A percentile compares a stretch with the other conserved stretches of the same genome.
phyloP scores from a whole-genome alignment of 2,329 filamentous ascomycete genomes.

The Teratosphaeria destructans region DNA sequence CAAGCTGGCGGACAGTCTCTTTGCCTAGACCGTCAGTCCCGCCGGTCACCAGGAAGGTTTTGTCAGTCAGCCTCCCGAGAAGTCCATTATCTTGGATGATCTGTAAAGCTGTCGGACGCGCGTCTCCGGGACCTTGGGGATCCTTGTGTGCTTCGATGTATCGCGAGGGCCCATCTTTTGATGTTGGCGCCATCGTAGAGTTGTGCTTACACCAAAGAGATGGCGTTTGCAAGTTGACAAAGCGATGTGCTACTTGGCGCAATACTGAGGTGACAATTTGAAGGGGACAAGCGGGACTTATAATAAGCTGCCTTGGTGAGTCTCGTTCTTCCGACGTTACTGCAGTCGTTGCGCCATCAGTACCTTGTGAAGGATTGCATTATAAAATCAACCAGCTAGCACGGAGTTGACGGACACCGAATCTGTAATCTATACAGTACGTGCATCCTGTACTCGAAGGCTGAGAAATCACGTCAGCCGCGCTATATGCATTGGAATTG shows the following conservation, averaged over 20 bases:
- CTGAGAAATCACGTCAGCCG: background rate
- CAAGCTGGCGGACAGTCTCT: conserved; percentile 31
- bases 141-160: conserved; percentile 5
- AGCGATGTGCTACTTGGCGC: too few species aligned
- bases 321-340: background rate
- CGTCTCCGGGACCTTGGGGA: conserved; percentile 7
- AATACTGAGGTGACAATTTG: too few species aligned
- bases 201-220: background rate
- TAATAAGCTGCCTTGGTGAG: background rate
- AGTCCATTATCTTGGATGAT: conserved; percentile 14
- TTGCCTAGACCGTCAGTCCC: conserved; percentile 31
- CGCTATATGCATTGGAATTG: background rate
- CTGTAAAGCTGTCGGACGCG: conserved; percentile 12
- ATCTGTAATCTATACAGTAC: background rate
- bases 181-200: background rate
- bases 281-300: background rate
- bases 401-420: background rate
- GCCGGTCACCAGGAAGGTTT: conserved; percentile 31
- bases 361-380: background rate
- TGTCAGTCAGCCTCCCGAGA: conserved; percentile 23
- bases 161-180: conserved; percentile 1
- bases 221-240: too few species aligned
- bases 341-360: background rate
- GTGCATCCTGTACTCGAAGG: background rate
- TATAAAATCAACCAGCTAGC: background rate